phyloP scores from a whole-genome alignment of 257 asterid species.

The Forsythia viridissima region DNA sequence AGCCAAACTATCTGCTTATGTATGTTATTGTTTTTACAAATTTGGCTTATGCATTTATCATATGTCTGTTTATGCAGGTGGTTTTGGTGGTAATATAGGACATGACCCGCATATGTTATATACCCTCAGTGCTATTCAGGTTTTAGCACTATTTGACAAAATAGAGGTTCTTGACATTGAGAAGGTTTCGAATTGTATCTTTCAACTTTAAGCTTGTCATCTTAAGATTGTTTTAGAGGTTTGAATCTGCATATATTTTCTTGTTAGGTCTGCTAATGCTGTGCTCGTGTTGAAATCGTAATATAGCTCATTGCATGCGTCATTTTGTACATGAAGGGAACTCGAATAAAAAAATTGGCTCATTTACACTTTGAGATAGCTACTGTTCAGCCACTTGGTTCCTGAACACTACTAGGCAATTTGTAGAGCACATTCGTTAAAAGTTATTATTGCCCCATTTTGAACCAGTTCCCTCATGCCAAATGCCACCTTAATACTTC shows the following conservation, averaged over 20 bases:
- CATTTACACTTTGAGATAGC: background rate
- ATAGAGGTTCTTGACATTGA: conserved; percentile 70
- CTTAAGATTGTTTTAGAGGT: background rate
- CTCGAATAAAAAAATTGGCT: background rate
- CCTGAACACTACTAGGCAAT: background rate
- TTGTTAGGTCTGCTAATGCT: background rate
- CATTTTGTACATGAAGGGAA: background rate
- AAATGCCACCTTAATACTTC: background rate
- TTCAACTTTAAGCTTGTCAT: conserved; percentile 24
- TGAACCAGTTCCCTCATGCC: background rate
- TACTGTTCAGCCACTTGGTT: background rate
- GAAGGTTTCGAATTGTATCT: conserved; percentile 84
- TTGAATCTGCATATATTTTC: background rate
- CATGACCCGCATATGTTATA: conserved; percentile 84
- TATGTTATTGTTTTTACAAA: conserved; percentile 10
- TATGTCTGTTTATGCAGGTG: conserved; percentile 50
- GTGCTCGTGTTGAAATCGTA: background rate
- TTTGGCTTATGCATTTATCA: background rate
- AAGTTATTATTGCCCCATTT: background rate
- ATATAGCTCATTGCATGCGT: background rate
- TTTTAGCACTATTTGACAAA: conserved; percentile 83
- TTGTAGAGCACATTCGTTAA: no score
- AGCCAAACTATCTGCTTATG: conserved; percentile 4
- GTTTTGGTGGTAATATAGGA: conserved; percentile 93
- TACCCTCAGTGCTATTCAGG: conserved; percentile 95